Evolutionary conservation across 2,329 filamentous ascomycete genomes (phyloP).

Genomic region (Pseudopithomyces chartarum): DNA sequence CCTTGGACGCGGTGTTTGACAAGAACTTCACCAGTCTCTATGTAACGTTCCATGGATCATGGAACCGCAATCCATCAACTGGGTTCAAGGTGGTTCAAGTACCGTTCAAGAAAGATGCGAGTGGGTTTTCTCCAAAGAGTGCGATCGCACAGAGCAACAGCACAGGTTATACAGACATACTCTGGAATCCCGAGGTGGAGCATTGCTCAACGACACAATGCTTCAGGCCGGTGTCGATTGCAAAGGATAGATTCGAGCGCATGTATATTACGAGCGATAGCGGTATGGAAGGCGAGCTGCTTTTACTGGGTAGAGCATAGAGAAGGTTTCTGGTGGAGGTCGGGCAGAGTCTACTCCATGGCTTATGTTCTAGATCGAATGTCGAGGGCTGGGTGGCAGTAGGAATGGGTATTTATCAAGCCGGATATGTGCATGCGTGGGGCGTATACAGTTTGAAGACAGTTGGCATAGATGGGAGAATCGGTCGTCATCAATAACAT

Average conservation of each 20-base stretch:
- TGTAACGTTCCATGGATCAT: slow-evolving; percentile 36
- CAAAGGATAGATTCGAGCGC: slow-evolving; percentile 26
- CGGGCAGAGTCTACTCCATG: too few species aligned
- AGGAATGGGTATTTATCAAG: too few species aligned
- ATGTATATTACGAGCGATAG: slow-evolving; percentile 40
- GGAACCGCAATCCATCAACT: slow-evolving; percentile 27
- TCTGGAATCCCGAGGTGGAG: slow-evolving; percentile 28
- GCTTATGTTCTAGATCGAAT: too few species aligned
- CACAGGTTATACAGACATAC: slow-evolving; percentile 26
- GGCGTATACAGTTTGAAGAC: too few species aligned
- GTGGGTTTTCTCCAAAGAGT: slow-evolving; percentile 18
- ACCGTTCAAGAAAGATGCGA: slow-evolving; percentile 17
- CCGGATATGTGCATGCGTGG: too few species aligned
- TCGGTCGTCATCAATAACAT: too few species aligned
- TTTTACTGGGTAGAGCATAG: slow-evolving; percentile 28
- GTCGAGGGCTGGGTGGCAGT: too few species aligned
- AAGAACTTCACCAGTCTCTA: slow-evolving; percentile 28
- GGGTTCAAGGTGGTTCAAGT: slow-evolving; percentile 35
- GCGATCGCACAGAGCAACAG: slow-evolving; percentile 12
- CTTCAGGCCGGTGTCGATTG: slow-evolving; percentile 36
- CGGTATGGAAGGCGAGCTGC: slow-evolving; percentile 31
- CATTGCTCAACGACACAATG: slow-evolving; percentile 35
- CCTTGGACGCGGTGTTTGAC: slow-evolving; percentile 33
- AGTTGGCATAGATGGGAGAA: too few species aligned
- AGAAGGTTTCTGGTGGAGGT: neutral